These are phyloP conservation scores for Hanseniaspora gamundiae DNA, from an alignment of 1,139 yeast species.

Conservation along the genomic window DNA sequence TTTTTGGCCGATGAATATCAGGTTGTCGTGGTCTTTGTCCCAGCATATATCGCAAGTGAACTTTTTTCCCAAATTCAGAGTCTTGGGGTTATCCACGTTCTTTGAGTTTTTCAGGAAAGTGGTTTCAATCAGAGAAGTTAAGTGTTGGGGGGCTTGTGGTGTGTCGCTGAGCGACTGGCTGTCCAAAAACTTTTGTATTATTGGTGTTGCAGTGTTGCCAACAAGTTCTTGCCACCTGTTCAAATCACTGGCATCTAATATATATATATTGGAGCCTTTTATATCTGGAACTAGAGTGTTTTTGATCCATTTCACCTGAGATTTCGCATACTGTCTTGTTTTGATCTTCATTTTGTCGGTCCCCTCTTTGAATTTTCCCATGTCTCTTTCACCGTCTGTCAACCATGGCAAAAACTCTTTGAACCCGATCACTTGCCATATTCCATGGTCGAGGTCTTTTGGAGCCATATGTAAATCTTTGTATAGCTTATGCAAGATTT, in stretches of 20 bases:
- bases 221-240: constrained; percentile 48
- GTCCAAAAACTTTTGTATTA: constrained; percentile 35
- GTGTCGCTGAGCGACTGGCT: constrained; percentile 24
- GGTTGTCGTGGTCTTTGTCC: constrained; percentile 40
- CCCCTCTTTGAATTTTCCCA: constrained; percentile 32
- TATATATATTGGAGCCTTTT: constrained; percentile 51
- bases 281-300: constrained; percentile 58
- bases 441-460: constrained; percentile 51
- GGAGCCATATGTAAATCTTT: constrained; percentile 15
- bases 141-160: constrained; percentile 32
- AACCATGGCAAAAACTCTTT: constrained; percentile 86
- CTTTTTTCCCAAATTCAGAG: constrained; percentile 30
- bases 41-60: constrained; percentile 54
- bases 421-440: constrained; percentile 94
- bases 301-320: constrained; percentile 87
- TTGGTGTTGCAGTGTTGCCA: constrained; percentile 37
- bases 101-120: constrained; percentile 3
- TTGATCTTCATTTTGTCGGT: constrained; percentile 68
- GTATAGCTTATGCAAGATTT: constrained; percentile 33
- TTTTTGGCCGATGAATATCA: constrained; percentile 62
- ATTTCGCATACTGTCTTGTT: constrained; percentile 79
- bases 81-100: constrained; percentile 10
- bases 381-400: constrained; percentile 18
- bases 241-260: constrained; percentile 70
- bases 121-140: constrained; percentile 3